phyloP scores from a whole-genome alignment of 306 rosid species.

The Medicago arabica region DNA sequence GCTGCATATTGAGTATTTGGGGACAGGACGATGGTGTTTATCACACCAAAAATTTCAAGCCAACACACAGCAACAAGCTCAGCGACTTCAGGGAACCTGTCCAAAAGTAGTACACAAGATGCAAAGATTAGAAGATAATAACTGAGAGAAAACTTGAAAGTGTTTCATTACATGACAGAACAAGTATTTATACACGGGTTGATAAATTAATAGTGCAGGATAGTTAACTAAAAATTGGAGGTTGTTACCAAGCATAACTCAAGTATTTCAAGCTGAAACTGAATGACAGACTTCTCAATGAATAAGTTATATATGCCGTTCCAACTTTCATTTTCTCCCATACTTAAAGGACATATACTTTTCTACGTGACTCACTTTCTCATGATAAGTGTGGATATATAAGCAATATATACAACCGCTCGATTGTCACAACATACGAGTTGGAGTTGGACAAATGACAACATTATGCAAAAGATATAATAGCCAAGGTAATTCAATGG shows the following conservation, averaged over 20 bases:
- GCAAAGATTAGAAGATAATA: neutral
- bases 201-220: neutral
- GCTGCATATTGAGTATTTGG: conserved; percentile 62
- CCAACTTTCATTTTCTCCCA: neutral
- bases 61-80: conserved; percentile 63
- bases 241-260: neutral
- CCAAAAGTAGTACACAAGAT: conserved; percentile 7
- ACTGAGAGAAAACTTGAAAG: neutral
- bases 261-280: neutral
- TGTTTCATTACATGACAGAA: neutral
- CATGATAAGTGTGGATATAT: neutral
- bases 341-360: neutral
- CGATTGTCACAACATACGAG: neutral
- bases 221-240: neutral
- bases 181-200: neutral
- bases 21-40: conserved; percentile 51
- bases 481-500: neutral
- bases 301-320: neutral
- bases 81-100: conserved; percentile 77
- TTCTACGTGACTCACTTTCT: neutral
- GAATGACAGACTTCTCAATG: neutral
- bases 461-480: neutral
- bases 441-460: conserved; percentile 1
- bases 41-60: conserved; percentile 71
- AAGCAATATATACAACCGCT: neutral